Conservation (phyloP, 2,329 filamentous ascomycete species). For the Paramyrothecium sp. region DNA sequence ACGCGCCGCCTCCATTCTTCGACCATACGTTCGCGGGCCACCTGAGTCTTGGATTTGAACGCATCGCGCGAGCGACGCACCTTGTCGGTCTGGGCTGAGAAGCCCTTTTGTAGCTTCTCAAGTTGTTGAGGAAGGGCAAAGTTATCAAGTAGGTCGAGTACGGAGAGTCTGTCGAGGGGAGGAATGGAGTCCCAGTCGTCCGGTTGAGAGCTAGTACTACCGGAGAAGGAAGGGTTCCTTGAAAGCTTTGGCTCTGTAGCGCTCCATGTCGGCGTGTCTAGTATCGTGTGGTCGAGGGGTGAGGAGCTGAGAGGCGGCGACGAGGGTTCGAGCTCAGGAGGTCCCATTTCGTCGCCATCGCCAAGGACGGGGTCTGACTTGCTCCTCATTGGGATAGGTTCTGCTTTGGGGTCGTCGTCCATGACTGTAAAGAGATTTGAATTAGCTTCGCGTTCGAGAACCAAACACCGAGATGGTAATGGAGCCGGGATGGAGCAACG, state of each 20-base stretch:
- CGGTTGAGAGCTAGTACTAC: constrained; percentile 74
- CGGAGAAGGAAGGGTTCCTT: constrained; percentile 78
- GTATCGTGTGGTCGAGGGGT: constrained; percentile 39
- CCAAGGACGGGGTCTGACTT: constrained; percentile 21
- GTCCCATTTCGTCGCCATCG: constrained; percentile 37
- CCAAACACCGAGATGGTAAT: no score
- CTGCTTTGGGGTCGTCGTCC: constrained; percentile 23
- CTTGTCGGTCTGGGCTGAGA: constrained; percentile 81
- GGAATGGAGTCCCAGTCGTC: constrained; percentile 87
- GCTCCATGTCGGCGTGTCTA: constrained; percentile 51
- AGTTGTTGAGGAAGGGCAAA: constrained; percentile 86
- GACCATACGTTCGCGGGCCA: constrained; percentile 84
- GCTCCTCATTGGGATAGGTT: constrained; percentile 11
- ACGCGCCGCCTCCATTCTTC: constrained; percentile 89
- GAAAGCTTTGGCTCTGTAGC: constrained; percentile 56
- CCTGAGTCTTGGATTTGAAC: constrained; percentile 70
- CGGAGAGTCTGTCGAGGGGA: constrained; percentile 82
- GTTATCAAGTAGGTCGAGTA: constrained; percentile 94
- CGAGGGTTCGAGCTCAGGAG: constrained; percentile 37
- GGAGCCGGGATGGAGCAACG: no score
- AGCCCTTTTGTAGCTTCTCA: constrained; percentile 82
- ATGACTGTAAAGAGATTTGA: constrained; percentile 6
- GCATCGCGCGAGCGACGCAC: constrained; percentile 80
- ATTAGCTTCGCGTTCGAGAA: not conserved
- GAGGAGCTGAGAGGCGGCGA: constrained; percentile 39